Percentiles rank a stretch among this genome's conserved stretches.
Evolutionary conservation across 495 filamentous ascomycete genomes (phyloP).

Genomic region (Aspergillus steynii): DNA sequence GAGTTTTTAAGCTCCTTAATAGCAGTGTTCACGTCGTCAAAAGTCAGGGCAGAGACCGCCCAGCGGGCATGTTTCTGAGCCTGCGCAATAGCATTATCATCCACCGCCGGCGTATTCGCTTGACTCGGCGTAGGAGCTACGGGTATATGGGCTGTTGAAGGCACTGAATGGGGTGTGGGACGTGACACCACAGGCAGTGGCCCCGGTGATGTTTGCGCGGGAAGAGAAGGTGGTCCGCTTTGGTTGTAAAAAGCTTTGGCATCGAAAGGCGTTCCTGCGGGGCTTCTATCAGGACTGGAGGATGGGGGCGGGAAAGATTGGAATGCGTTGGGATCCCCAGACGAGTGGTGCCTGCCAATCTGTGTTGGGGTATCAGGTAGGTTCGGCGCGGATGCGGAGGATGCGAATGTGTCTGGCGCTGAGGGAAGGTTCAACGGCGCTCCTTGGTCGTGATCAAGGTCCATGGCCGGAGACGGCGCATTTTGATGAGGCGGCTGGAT

Average conservation of each 20-base stretch:
- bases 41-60: slow-evolving; percentile 95
- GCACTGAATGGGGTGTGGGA: slow-evolving; percentile 21
- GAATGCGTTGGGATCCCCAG: slow-evolving; percentile 32
- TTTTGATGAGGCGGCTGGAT: slow-evolving; percentile 27
- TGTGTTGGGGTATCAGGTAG: slow-evolving; percentile 44
- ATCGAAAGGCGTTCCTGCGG: slow-evolving; percentile 29
- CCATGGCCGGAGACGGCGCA: slow-evolving; percentile 18
- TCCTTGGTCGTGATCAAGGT: slow-evolving; percentile 19
- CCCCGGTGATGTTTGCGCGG: slow-evolving; percentile 19
- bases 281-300: slow-evolving; percentile 21
- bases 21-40: slow-evolving; percentile 91
- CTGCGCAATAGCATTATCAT: slow-evolving; percentile 72
- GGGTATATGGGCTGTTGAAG: slow-evolving; percentile 25
- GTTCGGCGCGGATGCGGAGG: slow-evolving; percentile 23
- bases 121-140: slow-evolving; percentile 17
- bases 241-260: slow-evolving; percentile 36
- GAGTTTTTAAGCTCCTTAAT: slow-evolving; percentile 81
- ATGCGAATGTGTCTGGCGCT: slow-evolving; percentile 36
- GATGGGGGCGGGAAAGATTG: slow-evolving; percentile 51
- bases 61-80: slow-evolving; percentile 97
- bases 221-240: slow-evolving; percentile 23
- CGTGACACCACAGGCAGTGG: slow-evolving; percentile 17
- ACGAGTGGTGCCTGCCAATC: slow-evolving; percentile 16
- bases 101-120: slow-evolving; percentile 39
- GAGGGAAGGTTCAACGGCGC: slow-evolving; percentile 41